Evolutionary conservation across 2,329 filamentous ascomycete species (phyloP).

Genomic region (Colletotrichum endophyticum): DNA sequence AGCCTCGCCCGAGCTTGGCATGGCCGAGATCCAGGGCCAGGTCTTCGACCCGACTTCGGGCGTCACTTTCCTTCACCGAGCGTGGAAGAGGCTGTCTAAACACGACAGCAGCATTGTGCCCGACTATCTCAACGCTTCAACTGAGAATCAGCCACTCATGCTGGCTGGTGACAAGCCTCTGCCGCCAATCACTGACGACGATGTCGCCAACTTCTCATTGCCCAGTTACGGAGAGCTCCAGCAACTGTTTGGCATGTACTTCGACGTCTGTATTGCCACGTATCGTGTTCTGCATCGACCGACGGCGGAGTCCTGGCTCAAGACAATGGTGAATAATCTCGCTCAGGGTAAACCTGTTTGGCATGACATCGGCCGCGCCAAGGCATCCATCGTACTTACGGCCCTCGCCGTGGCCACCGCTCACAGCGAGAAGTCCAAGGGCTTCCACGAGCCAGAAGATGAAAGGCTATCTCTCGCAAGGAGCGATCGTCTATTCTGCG

Average conservation of each 20-base stretch:
- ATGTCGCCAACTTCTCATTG: slow-evolving; percentile 38
- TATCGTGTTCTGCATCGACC: slow-evolving; percentile 63
- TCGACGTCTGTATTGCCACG: slow-evolving; percentile 65
- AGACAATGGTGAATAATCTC: slow-evolving; percentile 41
- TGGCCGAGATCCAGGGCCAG: slow-evolving; percentile 51
- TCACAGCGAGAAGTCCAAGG: slow-evolving; percentile 44
- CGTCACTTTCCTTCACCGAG: slow-evolving; percentile 59
- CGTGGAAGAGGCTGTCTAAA: slow-evolving; percentile 54
- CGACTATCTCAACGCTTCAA: slow-evolving; percentile 23
- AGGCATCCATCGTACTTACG: slow-evolving; percentile 52
- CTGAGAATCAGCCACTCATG: slow-evolving; percentile 48
- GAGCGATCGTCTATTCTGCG: slow-evolving; percentile 48
- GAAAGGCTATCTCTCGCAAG: slow-evolving; percentile 28
- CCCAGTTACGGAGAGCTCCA: slow-evolving; percentile 36
- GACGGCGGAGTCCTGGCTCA: slow-evolving; percentile 53
- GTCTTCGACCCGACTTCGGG: slow-evolving; percentile 61
- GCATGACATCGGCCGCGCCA: slow-evolving; percentile 44
- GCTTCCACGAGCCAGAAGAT: slow-evolving; percentile 24
- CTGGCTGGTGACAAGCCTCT: slow-evolving; percentile 58
- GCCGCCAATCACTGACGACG: slow-evolving; percentile 28
- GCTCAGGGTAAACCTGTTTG: slow-evolving; percentile 38
- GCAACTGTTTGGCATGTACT: slow-evolving; percentile 55
- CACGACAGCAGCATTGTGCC: slow-evolving; percentile 36
- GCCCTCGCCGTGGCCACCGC: slow-evolving; percentile 52
- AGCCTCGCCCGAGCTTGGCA: slow-evolving; percentile 32